phyloP scores from a whole-genome alignment of 108 stramenopile species.

The Pseudonitzschia delicatissima region DNA sequence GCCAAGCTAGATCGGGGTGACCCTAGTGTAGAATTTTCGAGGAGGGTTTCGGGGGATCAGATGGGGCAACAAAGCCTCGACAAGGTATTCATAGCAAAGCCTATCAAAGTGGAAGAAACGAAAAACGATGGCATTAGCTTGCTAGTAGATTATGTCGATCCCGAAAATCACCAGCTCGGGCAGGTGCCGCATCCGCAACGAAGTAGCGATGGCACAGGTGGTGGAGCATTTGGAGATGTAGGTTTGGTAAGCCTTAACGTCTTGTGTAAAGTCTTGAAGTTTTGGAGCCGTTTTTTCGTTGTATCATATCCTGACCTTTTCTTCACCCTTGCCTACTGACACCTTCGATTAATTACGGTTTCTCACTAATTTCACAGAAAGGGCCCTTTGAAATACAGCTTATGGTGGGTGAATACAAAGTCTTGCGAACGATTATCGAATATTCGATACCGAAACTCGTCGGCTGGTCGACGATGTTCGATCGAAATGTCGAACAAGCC shows the following conservation, averaged over 20 bases:
- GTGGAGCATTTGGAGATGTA: too few relatives aligned
- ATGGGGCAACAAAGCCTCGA: background rate
- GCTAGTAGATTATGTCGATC: conserved; percentile 5
- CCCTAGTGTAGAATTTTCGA: conserved; percentile 12
- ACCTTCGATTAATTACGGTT: too few relatives aligned
- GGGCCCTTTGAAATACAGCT: conserved; percentile 28
- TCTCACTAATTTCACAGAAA: too few relatives aligned
- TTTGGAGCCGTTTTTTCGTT: too few relatives aligned
- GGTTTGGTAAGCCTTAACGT: too few relatives aligned
- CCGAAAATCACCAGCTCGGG: background rate
- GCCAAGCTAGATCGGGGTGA: conserved; percentile 16
- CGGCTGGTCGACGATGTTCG: conserved; percentile 33
- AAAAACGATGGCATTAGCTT: background rate
- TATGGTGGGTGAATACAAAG: conserved; percentile 29
- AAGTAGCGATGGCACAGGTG: too few relatives aligned
- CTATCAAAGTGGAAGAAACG: background rate
- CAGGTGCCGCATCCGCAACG: background rate
- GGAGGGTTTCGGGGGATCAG: conserved; percentile 6
- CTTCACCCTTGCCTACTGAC: too few relatives aligned
- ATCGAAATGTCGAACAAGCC: conserved; percentile 11
- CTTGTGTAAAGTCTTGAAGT: too few relatives aligned
- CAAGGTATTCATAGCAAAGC: conserved; percentile 2
- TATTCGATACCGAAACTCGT: conserved; percentile 26
- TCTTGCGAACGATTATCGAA: conserved; percentile 24
- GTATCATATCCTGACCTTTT: too few relatives aligned